Percentiles rank a stretch among this genome's conserved stretches.
Evolutionary conservation across 805 yeast species (phyloP).

Genomic region (Cyberlindnera nakhonratchasimensis): DNA sequence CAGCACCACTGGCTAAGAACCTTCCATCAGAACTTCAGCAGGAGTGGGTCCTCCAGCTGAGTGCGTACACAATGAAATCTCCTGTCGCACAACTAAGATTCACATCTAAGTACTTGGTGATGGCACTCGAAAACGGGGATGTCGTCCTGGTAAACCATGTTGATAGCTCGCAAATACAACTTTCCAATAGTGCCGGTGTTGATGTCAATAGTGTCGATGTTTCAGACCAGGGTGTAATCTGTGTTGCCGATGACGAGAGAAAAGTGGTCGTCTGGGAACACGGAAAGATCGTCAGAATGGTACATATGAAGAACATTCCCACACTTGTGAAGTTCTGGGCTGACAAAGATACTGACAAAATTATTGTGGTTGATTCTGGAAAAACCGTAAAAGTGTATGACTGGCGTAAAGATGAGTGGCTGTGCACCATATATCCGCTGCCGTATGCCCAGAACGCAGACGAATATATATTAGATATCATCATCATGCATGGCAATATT

Average conservation of each 20-base stretch:
- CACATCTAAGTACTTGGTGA: conserved; percentile 21
- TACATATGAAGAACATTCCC: conserved; percentile 23
- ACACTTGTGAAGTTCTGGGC: conserved; percentile 32
- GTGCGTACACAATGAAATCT: conserved; percentile 10
- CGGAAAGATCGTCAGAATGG: conserved; percentile 9
- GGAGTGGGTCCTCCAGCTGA: conserved; percentile 25
- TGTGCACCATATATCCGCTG: conserved; percentile 32
- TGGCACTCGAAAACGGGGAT: conserved; percentile 21
- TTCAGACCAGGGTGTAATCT: conserved; percentile 29
- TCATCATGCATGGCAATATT: conserved; percentile 24
- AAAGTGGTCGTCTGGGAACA: conserved; percentile 31
- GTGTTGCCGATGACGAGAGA: conserved; percentile 32
- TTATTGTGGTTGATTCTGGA: conserved; percentile 34
- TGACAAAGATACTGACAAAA: conserved; percentile 30
- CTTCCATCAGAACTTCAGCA: conserved; percentile 24
- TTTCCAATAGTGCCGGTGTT: conserved; percentile 1
- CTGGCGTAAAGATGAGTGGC: conserved; percentile 31
- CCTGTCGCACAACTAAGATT: conserved; percentile 19
- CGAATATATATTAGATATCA: conserved; percentile 22
- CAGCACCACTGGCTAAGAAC: conserved; percentile 22
- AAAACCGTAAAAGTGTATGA: conserved; percentile 31
- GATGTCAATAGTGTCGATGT: conserved; percentile 32
- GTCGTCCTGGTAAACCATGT: conserved; percentile 23
- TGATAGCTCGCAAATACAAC: conserved; percentile 14
- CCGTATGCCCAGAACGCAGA: conserved; percentile 18